Base-by-base conservation (phyloP, 768 basidiomycete genomes). In the Russula virescens region DNA sequence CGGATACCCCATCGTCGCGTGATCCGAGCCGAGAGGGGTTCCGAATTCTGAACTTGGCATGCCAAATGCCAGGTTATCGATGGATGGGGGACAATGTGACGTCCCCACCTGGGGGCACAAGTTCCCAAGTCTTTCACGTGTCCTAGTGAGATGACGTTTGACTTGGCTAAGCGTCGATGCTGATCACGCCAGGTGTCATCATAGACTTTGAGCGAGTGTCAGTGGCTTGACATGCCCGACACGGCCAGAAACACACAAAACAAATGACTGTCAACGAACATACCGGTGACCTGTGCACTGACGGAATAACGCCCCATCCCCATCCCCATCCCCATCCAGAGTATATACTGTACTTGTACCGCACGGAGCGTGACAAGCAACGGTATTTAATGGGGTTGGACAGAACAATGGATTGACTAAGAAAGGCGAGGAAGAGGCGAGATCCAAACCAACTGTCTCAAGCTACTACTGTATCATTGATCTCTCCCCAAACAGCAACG, bases 51-150 rank as follows among this genome's bases (percentile, higher is more conserved):
- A 21, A 19, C 57, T 25, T 13, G 6, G 18, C 10, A 10, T 35
- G 34, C 34, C 34, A 25, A 21, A n/a, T n/a, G 50, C 42, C 10
- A 35, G 8, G 34, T 55, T 47, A 23, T 54, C 60, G 60, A 61
- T 49, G 16, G 52, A 60, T 54, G 60, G 43, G 43, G 46, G 55
- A 62, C 48, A 62, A 62, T 25, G 47, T 55, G 18, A 60, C 40
- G 23, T 19, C 58, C 58, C 5, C 47, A 3, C 23, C 10, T 28
- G 2, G 58, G 25, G 31, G 31, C 3, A 31, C 31, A 31, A 8
- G n/a, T n/a, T n/a, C n/a, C n/a, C n/a, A n/a, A 40, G 11, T 40
- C 38, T 61, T 48, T 13, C 55, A 42, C 42, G 47, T 31, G 38
- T 40, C 38, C 13, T 16, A 13, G 14, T 16, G 14, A 40, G 14